Evolutionary conservation across 2,329 filamentous ascomycete genomes (phyloP), one percentile per base, ranked within the genome.

Genomic region (Coniochaeta hoffmannii): DNA sequence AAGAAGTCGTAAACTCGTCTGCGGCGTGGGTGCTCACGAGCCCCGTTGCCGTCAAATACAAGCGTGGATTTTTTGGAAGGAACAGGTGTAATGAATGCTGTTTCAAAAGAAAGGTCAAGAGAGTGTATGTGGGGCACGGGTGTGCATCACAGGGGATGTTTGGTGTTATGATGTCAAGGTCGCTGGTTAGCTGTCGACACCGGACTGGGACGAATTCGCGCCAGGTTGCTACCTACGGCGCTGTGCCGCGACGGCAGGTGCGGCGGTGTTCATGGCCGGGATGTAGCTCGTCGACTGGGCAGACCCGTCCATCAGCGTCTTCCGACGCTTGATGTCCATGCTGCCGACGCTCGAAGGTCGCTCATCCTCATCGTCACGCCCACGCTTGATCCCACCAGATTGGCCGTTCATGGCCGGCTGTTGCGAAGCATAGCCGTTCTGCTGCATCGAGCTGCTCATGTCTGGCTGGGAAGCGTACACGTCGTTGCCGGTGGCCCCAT

Each of bases 381-480:
- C 69, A 19, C 74, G 71, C 65, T 76, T 76, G 59, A 69, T 56
- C 5, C 65, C 62, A 44, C 63, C 61, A 50, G 80, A 64, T 5
- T 80, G 75, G 17, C 87, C 88, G 62, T 90, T 93, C 72, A 89
- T 76, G 22, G 83, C 70, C 10, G 83, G 75, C 54, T 83, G 76
- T 56, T 86, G 84, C 6, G 81, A 73, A 15, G 83, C 76, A 61
- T 92, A 90, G 10, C 81, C 81, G 62, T 83, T 85, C 53, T 80
- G 72, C 53, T 80, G 72, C 70, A 86, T 74, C 17, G 76, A 70
- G 58, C 69, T 72, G 38, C 71, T 69, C 70, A 86, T 76, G 62
- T 88, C 86, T 5, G 80, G 73, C 24, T 88, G 79, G 15, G 84
- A 79, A 32, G 82, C 80, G 67, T 95, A 95, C 7, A 86, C 81